Evolutionary conservation across 2,329 filamentous ascomycete species (phyloP), one percentile per base, ranked within the genome.

Genomic region (Claviceps quebecensis): DNA sequence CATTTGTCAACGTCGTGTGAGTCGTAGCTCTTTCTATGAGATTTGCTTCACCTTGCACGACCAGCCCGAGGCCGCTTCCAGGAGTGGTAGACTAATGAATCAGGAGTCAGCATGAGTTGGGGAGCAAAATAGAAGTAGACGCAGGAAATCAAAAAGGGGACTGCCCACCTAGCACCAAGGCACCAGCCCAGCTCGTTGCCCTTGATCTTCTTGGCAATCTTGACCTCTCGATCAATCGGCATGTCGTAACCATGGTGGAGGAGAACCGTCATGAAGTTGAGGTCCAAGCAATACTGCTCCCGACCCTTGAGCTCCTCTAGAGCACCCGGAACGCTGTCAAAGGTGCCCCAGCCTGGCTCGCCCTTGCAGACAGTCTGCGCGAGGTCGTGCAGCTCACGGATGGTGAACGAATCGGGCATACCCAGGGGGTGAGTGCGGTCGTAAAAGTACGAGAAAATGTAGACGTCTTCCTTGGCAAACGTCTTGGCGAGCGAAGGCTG

Each of bases 201-300:
- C 73, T 94, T 91, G 64, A 98, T 95, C 77, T 96, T 95, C 85
- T 98, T 98, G 54, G 91, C 93, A 64, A 96, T 95, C 76, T 87
- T 91, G 58, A 98, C 89, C 69, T 98, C 93, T 40, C 94, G 80
- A 59, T 95, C 87, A 60, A 97, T 83, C 4, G 91, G 91, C 88
- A 98, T 96, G 59, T 97, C 93, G 63, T 98, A 98, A 3, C 93
- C 93, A 5, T 88, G 95, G 69, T 97, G 90, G 51, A 97, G 72
- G 52, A 98, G 74, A 26, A 87, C 87, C 60, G 95, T 72, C 88
- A 96, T 96, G 65, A 97, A 98, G 73, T 87, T 98, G 60, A 98
- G 73, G 68, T 98, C 93, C 61, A 98, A 72, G 70, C 93, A 98
- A 68, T 85, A 87, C 69, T 98, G 90, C 2, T 93, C 89, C 53